These are phyloP conservation scores for Chytriomyces confervae DNA, from an alignment of 192 early-diverging fungal species.

Conservation along the genomic window DNA sequence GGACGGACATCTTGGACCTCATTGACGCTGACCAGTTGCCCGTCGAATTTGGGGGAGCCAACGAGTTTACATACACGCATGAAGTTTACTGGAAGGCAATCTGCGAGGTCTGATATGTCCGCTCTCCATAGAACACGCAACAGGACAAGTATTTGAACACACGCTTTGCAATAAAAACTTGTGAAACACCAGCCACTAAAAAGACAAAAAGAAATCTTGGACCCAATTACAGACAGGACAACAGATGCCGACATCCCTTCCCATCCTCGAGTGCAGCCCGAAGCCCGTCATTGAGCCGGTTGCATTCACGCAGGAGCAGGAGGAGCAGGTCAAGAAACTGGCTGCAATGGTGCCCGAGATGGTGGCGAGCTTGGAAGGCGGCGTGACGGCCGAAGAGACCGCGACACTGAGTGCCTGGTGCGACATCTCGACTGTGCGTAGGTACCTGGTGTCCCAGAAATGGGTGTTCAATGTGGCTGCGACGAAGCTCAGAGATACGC, in stretches of 20 bases:
- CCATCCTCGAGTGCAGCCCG: not conserved
- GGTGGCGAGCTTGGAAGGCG: not conserved
- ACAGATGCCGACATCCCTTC: not conserved
- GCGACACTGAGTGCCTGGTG: not conserved
- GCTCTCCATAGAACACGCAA: not conserved
- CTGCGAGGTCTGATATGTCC: not conserved
- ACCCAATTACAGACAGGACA: not conserved
- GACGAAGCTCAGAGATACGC: constrained; percentile 4
- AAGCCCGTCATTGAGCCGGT: not conserved
- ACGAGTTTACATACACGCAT: constrained; percentile 69
- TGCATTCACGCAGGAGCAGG: not conserved
- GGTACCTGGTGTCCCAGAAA: constrained; percentile 7
- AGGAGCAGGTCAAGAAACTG: not conserved
- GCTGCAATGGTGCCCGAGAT: not conserved
- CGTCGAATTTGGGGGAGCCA: constrained; percentile 73
- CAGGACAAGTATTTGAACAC: too few species aligned
- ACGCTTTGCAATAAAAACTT: too few species aligned
- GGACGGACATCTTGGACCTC: constrained; percentile 56
- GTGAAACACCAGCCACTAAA: too few species aligned
- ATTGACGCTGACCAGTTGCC: constrained; percentile 65
- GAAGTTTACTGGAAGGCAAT: constrained; percentile 43
- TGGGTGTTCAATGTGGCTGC: constrained; percentile 16
- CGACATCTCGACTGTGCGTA: not conserved
- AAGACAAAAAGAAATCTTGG: not conserved
- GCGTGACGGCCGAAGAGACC: not conserved